Base-by-base conservation (phyloP, 139 green algal species). In the Chlorella ohadii region DNA sequence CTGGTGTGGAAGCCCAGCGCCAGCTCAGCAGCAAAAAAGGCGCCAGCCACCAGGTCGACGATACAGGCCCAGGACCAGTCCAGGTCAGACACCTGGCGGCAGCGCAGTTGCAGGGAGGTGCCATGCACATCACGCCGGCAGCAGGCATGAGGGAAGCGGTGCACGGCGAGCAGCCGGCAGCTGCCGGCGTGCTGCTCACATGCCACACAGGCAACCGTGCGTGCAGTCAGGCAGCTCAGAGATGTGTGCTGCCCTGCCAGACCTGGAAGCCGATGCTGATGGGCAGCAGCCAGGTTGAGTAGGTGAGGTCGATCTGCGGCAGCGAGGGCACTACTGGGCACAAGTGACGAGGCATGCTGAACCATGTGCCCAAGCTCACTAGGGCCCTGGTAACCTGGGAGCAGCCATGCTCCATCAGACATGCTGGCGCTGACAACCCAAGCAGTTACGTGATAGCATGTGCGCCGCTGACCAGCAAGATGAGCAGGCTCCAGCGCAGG, bases 261-360 rank as follows among this genome's bases (percentile, higher is more conserved):
- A 85, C 56, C 71, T 85, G 57, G 38, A 88, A 85, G 44, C 78
- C 84, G 19, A 85, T 55, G 17, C 68, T 59, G 12, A 89, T 67
- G 19, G 85, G 85, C 25, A 89, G 73, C 28, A 89, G 80, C 57
- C 86, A 89, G n/a, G 85, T 75, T 2, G 85, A 82, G 67, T 86
- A 89, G n/a, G 81, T 86, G 33, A 82, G 71, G 74, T 89, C 85
- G 15, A 59, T 59, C 51, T 59, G 51, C 51, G 51, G 51, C 51
- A 13, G 51, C 51, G 22, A 13, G 51, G 51, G 12, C 51, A 51
- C 6, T 9, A n/a, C n/a, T n/a, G n/a, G n/a, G n/a, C n/a, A n/a
- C n/a, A n/a, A n/a, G n/a, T n/a, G n/a, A n/a, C n/a, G n/a, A n/a
- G n/a, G n/a, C n/a, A n/a, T n/a, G n/a, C n/a, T n/a, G n/a, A n/a